These are phyloP conservation scores for Cryptococcus sp. DNA, from an alignment of 1,284 basidiomycete genomes.

Conservation along the genomic window DNA sequence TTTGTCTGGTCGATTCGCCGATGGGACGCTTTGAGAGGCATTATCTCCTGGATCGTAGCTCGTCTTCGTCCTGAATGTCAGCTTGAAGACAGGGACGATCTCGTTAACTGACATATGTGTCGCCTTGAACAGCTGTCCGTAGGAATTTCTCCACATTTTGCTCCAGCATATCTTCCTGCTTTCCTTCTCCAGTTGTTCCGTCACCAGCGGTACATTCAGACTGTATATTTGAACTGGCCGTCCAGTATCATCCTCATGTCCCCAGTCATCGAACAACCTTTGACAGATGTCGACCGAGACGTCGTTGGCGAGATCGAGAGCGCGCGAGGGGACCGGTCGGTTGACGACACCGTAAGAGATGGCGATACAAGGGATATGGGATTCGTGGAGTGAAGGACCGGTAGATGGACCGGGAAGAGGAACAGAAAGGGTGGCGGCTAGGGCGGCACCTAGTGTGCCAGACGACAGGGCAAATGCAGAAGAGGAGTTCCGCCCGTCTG, in stretches of 20 bases:
- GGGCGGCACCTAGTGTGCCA: conserved; percentile 82
- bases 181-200: conserved; percentile 25
- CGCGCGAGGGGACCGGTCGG: conserved; percentile 59
- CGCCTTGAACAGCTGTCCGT: conserved; percentile 41
- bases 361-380: conserved; percentile 59
- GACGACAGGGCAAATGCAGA: conserved; percentile 78
- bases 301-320: conserved; percentile 63
- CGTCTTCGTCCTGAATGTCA: neutral
- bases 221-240: conserved; percentile 36
- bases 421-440: conserved; percentile 77
- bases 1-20: conserved; percentile 12
- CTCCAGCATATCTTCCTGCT: conserved; percentile 41
- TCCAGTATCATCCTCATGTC: conserved; percentile 49
- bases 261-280: conserved; percentile 76
- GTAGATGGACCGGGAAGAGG: conserved; percentile 65
- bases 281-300: conserved; percentile 63
- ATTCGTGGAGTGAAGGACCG: conserved; percentile 46
- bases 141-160: conserved; percentile 45
- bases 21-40: conserved; percentile 8
- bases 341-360: conserved; percentile 77
- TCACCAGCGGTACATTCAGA: conserved; percentile 45
- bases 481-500: conserved; percentile 70
- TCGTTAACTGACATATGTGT: conserved; percentile 31
- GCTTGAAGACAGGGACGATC: neutral
- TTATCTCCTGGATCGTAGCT: conserved; percentile 19